A percentile compares a stretch with the other conserved stretches of the same genome.
These are phyloP conservation scores for Bipolaris gigantea DNA, from an alignment of 2,329 filamentous ascomycete genomes.

Conservation along the genomic window DNA sequence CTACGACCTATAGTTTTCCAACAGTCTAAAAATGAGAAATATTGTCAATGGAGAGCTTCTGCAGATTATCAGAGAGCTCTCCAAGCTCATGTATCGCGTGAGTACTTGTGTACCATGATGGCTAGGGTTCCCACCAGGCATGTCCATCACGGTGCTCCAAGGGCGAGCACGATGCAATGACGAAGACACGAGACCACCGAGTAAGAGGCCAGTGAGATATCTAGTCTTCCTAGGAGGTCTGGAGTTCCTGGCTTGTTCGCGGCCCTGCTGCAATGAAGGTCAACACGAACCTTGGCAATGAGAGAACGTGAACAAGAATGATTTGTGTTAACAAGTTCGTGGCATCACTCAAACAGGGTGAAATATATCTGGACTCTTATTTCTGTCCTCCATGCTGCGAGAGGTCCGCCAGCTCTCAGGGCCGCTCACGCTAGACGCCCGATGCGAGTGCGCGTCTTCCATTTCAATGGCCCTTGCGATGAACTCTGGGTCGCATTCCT, in stretches of 20 bases:
- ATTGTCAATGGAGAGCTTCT: not conserved
- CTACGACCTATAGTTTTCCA: not conserved
- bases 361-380: slow-evolving; percentile 16
- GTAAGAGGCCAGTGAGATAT: not conserved
- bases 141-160: slow-evolving; percentile 32
- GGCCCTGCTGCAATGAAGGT: not conserved
- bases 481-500: slow-evolving; percentile 21
- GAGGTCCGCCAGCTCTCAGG: slow-evolving; percentile 18
- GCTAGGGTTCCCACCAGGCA: slow-evolving; percentile 9
- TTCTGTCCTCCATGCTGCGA: slow-evolving; percentile 9
- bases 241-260: not conserved
- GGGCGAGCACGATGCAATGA: not conserved
- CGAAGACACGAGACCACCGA: not conserved
- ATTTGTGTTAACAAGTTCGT: not conserved
- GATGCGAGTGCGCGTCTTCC: slow-evolving; percentile 19
- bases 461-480: slow-evolving; percentile 33
- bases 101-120: slow-evolving; percentile 26
- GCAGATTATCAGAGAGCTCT: not conserved
- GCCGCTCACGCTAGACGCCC: slow-evolving; percentile 13
- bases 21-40: not conserved
- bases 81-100: not conserved
- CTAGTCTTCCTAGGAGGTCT: not conserved
- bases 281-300: not conserved
- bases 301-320: slow-evolving; percentile 5
- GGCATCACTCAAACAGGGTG: slow-evolving; percentile 12